These are phyloP conservation scores for Multifurca ochricompacta DNA, from an alignment of 768 basidiomycete genomes.

Conservation along the genomic window DNA sequence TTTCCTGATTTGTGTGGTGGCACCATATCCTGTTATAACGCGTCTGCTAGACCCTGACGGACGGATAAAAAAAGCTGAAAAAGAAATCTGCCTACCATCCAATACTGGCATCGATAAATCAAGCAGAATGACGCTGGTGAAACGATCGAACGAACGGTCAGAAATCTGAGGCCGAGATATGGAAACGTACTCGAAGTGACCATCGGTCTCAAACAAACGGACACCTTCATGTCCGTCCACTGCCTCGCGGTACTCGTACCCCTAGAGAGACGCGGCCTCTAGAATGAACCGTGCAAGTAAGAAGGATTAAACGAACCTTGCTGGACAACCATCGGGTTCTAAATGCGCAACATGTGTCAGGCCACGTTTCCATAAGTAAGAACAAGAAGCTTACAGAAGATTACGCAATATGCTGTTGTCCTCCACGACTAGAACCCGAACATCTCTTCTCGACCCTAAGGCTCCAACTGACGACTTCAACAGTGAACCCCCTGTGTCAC, in stretches of 20 bases:
- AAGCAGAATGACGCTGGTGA: constrained; percentile 66
- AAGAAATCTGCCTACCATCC: constrained; percentile 47
- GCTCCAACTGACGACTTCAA: constrained; percentile 59
- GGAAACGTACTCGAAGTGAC: constrained; percentile 75
- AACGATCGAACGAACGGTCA: constrained; percentile 5
- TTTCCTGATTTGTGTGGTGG: constrained; percentile 73
- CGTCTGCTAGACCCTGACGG: background rate
- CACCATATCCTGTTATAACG: constrained; percentile 56
- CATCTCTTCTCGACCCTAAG: constrained; percentile 36
- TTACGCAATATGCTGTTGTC: constrained; percentile 83
- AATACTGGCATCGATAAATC: constrained; percentile 94
- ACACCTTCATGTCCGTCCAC: constrained; percentile 84
- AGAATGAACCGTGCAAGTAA: background rate
- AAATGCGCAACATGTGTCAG: constrained; percentile 23
- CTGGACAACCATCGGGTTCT: constrained; percentile 59
- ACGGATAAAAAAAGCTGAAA: no score
- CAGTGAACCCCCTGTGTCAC: constrained; percentile 54
- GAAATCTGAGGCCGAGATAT: background rate
- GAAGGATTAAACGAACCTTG: constrained; percentile 31
- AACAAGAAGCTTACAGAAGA: constrained; percentile 54
- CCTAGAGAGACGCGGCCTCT: constrained; percentile 31
- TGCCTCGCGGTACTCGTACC: constrained; percentile 70
- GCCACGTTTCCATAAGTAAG: background rate
- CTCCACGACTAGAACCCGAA: constrained; percentile 78
- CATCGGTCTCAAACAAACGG: constrained; percentile 56